Evolutionary conservation across 768 basidiomycete genomes (phyloP), one percentile per base, ranked within the genome.

Genomic region (Hysterangium stoloniferum): DNA sequence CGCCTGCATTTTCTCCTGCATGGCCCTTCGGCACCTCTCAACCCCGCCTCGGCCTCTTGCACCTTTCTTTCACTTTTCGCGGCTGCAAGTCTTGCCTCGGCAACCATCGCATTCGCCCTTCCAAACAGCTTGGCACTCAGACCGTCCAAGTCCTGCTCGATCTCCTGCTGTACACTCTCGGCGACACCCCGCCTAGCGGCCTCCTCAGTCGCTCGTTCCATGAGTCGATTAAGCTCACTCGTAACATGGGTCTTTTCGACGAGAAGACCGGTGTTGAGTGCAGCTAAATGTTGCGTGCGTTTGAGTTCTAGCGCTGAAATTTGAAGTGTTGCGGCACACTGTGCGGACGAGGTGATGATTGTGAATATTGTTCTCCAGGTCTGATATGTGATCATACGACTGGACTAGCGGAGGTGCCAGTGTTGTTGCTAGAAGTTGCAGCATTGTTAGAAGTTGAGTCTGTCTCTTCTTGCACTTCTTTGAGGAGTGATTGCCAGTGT

Each of bases 81-180:
- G 31, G 74, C 70, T 13, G 64, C 69, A 53, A 82, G 75, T 13
- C 93, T 78, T 19, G 94, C 95, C 62, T 91, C 86, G 0, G 89
- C 91, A n/a, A 98, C 95, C 96, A 99, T 99, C 5, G 77, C 83
- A 64, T 99, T 98, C 5, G 95, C 95, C 67, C 96, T 86, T 45
- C 79, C 77, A 61, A 99, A 99, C 15, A 99, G 71, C 42, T 71
- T 78, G 13, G 92, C 91, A 55, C 92, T 92, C 54, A 99, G 81
- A 64, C 94, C 90, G 62, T 96, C 93, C 45, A 99, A 71, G 54
- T 99, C 95, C 68, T 85, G 81, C 71, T 99, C 95, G 45, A 99
- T 95, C 56, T 80, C 80, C 1, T 64, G 70, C 29, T 84, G 78
- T 4, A 89, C 92, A 44, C 72, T 79, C 66, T 95, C 94, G 1